A percentile compares a stretch with the other conserved stretches of the same genome.
Conservation (phyloP, 768 basidiomycete species). For the Trametopsis cervina region DNA sequence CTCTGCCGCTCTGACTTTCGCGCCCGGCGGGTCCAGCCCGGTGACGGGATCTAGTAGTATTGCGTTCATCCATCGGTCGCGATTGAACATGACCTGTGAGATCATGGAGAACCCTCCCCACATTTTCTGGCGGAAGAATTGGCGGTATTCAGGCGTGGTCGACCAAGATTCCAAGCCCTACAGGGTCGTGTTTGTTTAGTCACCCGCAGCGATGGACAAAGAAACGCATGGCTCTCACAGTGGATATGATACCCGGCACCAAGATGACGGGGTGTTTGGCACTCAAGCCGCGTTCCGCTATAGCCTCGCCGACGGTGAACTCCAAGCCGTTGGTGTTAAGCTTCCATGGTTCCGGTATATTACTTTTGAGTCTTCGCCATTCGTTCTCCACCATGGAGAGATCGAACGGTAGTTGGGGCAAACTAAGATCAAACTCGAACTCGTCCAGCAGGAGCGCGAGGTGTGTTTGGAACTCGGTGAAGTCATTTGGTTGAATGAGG, state of each 20-base stretch:
- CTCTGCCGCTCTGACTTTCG: constrained; percentile 87
- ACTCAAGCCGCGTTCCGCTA: constrained; percentile 54
- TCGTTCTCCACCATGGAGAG: constrained; percentile 63
- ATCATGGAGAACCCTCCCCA: constrained; percentile 82
- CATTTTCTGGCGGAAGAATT: constrained; percentile 88
- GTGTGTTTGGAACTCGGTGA: constrained; percentile 63
- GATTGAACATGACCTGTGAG: constrained; percentile 75
- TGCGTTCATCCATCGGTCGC: constrained; percentile 83
- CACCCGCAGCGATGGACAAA: neutral
- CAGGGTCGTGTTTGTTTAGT: neutral
- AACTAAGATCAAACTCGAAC: constrained; percentile 48
- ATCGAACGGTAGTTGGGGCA: constrained; percentile 60
- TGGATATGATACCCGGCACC: constrained; percentile 88
- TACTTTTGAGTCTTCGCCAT: constrained; percentile 60
- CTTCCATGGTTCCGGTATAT: constrained; percentile 78
- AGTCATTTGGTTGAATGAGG: constrained; percentile 58
- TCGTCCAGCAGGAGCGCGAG: constrained; percentile 60
- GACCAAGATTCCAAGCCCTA: constrained; percentile 92
- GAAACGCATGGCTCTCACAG: constrained; percentile 38
- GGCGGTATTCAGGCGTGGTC: constrained; percentile 73
- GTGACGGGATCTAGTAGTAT: constrained; percentile 90
- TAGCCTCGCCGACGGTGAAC: constrained; percentile 67
- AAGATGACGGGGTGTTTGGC: constrained; percentile 77
- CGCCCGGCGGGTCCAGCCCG: constrained; percentile 80
- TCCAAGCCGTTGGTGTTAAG: constrained; percentile 75